phyloP scores from a whole-genome alignment of 2,329 filamentous ascomycete species.

The Verticillium zaregamsianum region DNA sequence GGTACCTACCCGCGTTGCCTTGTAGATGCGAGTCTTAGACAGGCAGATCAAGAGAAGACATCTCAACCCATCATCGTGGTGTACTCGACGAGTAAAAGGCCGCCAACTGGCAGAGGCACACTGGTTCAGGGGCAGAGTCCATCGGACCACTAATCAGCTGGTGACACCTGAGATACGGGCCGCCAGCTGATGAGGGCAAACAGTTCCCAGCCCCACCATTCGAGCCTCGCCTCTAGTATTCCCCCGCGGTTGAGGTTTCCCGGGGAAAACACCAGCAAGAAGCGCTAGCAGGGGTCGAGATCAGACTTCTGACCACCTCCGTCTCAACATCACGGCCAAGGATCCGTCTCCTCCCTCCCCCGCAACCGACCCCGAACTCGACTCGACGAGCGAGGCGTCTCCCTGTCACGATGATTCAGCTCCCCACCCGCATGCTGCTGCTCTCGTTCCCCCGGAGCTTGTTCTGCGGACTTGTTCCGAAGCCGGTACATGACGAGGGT shows the following conservation, averaged over 20 bases:
- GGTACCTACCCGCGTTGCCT: no score
- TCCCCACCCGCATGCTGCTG: background rate
- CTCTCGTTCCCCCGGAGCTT: background rate
- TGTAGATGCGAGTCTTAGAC: no score
- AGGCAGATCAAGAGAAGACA: no score
- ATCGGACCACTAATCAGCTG: background rate
- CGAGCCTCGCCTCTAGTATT: background rate
- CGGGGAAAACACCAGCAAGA: background rate
- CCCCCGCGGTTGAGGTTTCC: slow-evolving; percentile 5
- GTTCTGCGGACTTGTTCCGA: background rate
- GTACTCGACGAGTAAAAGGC: no score
- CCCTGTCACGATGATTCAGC: background rate
- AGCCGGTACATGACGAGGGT: background rate
- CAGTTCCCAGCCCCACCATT: background rate
- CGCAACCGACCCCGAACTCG: background rate
- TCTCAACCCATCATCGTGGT: no score
- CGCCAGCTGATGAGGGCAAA: background rate
- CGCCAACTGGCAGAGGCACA: no score
- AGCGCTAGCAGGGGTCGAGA: background rate
- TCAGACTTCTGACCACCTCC: background rate
- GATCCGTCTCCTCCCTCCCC: background rate
- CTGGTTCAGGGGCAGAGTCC: background rate
- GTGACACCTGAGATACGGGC: background rate
- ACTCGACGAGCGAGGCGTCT: background rate
- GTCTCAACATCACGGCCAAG: background rate